These are phyloP conservation scores for Mesembryanthemum crystallinum DNA, from an alignment of 148 eudicot genomes.

Conservation along the genomic window DNA sequence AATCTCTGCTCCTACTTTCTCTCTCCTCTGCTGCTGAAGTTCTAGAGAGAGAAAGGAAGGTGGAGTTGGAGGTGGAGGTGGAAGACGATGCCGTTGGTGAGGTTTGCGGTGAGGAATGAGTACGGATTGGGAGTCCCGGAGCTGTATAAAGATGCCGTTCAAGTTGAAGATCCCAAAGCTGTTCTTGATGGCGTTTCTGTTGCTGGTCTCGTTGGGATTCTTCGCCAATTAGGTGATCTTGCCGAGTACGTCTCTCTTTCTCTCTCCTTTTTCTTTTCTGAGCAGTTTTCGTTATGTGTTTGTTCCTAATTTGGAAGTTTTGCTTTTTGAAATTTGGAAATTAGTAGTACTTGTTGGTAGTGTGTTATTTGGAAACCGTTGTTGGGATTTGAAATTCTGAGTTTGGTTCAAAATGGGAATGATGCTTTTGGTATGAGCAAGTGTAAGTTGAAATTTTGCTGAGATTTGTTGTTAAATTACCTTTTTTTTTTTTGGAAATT, in stretches of 20 bases:
- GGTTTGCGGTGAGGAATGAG: slow-evolving; percentile 76
- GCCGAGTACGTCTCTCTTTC: slow-evolving; percentile 55
- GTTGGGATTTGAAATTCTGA: slow-evolving; percentile 5
- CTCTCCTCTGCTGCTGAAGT: not conserved
- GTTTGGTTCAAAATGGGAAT: not conserved
- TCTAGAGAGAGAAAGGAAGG: not conserved
- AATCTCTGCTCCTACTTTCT: not conserved
- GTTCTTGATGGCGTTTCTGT: slow-evolving; percentile 87
- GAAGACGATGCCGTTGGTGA: slow-evolving; percentile 69
- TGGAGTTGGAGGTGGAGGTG: not conserved
- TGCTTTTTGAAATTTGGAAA: not conserved
- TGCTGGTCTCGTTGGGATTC: slow-evolving; percentile 89
- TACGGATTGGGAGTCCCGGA: slow-evolving; percentile 68
- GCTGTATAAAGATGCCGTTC: slow-evolving; percentile 50
- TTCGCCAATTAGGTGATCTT: slow-evolving; percentile 97
- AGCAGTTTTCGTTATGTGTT: not conserved
- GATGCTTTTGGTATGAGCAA: slow-evolving; percentile 1
- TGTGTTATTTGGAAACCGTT: not conserved
- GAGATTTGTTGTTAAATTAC: not conserved
- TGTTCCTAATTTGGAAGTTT: not conserved
- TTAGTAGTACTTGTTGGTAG: not conserved
- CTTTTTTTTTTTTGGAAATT: not conserved
- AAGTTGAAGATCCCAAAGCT: slow-evolving; percentile 79
- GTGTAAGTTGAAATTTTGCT: not conserved
- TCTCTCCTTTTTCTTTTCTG: not conserved